Evolutionary conservation across 2,329 filamentous ascomycete species (phyloP), one percentile per base, ranked within the genome.

Genomic region (Penicillium sp.): DNA sequence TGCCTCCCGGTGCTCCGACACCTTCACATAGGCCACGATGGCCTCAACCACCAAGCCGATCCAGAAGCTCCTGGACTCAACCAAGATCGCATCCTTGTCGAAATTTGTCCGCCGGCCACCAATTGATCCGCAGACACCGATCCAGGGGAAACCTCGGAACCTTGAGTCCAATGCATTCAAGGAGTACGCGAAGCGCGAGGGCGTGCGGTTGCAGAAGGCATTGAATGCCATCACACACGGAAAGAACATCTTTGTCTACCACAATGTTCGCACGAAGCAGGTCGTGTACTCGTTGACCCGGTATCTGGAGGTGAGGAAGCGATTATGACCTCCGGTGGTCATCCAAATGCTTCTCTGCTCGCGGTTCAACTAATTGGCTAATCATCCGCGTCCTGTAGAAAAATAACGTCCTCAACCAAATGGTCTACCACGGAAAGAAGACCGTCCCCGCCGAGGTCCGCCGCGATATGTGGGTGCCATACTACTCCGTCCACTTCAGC

Each of bases 361-460:
- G 21, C 27, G 16, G 4, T 37, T 19, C 23, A 37, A 54, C 14
- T 26, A 52, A 39, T 39, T 44, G 35, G 46, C 61, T 64, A 57
- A 63, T 47, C 11, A 31, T 33, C 29, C 39, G 37, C 26, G 19
- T 35, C 45, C 25, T 50, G 16, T 59, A 85, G 79, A 81, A 80
- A 74, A 78, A 76, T 72, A 79, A 75, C 62, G 72, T 80, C 48
- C 73, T 87, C 58, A 78, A 79, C 27, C 86, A 88, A 75, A 76
- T 88, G 29, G 73, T 85, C 60, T 87, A 83, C 73, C 80, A 85
- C 47, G 85, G 85, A 74, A 88, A 88, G 68, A 86, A 88, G 70
- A 84, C 84, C 50, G 78, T 84, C 23, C 85, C 85, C 27, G 72
- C 82, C 42, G 72, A 70, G 8, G 73, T 88, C 50, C 85, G 86